A percentile compares a stretch with the other conserved stretches of the same genome.
Evolutionary conservation across 2,329 filamentous ascomycete genomes (phyloP).

Genomic region (Phoma sp.): DNA sequence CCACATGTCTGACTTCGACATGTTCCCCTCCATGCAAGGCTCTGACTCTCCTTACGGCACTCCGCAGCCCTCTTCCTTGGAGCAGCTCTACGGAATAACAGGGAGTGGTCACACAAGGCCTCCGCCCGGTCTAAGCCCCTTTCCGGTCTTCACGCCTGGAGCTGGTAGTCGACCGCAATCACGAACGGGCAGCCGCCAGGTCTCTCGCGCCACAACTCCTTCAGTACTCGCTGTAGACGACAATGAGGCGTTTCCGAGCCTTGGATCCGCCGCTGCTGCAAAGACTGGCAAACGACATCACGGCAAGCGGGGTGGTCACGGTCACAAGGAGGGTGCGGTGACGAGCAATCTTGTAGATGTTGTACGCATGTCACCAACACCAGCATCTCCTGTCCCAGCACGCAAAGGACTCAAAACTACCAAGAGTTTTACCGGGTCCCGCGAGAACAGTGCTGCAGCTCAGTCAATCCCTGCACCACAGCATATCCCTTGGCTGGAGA

Average conservation of each 20-base stretch:
- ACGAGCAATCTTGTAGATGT: slow-evolving; percentile 89
- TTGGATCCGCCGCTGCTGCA: slow-evolving; percentile 74
- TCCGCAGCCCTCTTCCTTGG: slow-evolving; percentile 47
- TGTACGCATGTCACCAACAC: slow-evolving; percentile 91
- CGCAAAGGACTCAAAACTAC: slow-evolving; percentile 68
- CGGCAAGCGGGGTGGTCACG: slow-evolving; percentile 86
- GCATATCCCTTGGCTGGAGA: slow-evolving; percentile 96
- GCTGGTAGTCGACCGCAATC: slow-evolving; percentile 73
- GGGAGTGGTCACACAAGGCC: slow-evolving; percentile 55
- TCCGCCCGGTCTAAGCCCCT: slow-evolving; percentile 73
- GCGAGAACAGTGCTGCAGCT: slow-evolving; percentile 80
- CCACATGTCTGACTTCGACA: slow-evolving; percentile 81
- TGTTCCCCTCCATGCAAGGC: slow-evolving; percentile 76
- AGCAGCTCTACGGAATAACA: slow-evolving; percentile 50
- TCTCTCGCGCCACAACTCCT: slow-evolving; percentile 67
- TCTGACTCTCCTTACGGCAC: slow-evolving; percentile 52
- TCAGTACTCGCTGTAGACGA: slow-evolving; percentile 84
- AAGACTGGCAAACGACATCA: slow-evolving; percentile 91
- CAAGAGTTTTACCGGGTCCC: slow-evolving; percentile 68
- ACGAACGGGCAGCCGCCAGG: slow-evolving; percentile 82
- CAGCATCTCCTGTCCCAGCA: slow-evolving; percentile 65
- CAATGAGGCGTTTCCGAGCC: slow-evolving; percentile 90
- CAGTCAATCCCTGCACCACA: slow-evolving; percentile 86
- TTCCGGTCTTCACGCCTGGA: slow-evolving; percentile 63
- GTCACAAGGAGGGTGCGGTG: slow-evolving; percentile 58